Conservation (phyloP, 129 eudicot species). For the Lactuca sativa region DNA sequence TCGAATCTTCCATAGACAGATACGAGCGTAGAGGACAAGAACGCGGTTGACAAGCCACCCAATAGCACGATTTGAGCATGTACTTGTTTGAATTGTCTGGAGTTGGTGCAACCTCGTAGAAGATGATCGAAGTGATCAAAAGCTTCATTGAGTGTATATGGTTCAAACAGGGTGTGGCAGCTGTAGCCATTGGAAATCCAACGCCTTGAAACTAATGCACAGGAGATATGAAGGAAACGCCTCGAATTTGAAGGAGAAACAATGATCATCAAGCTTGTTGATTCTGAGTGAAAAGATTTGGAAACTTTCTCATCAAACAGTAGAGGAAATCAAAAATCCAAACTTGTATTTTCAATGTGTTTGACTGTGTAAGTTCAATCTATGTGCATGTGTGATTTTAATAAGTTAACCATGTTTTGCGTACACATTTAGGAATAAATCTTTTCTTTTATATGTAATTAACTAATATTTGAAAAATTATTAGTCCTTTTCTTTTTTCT, state of each 20-base stretch:
- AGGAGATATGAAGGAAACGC: constrained; percentile 14
- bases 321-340: neutral
- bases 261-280: constrained; percentile 32
- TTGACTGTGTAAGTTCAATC: too few relatives aligned
- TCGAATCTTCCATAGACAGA: constrained; percentile 44
- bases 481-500: too few relatives aligned
- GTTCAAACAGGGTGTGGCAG: constrained; percentile 16
- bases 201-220: constrained; percentile 6
- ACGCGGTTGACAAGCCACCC: constrained; percentile 28
- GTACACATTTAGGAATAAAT: too few relatives aligned
- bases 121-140: constrained; percentile 47
- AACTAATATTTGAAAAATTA: too few relatives aligned
- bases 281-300: neutral
- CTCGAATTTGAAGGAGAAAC: constrained; percentile 17
- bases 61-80: constrained; percentile 48
- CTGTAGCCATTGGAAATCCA: constrained; percentile 7
- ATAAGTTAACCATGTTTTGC: too few relatives aligned
- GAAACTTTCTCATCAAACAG: neutral
- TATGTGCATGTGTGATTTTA: too few relatives aligned
- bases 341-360: too few relatives aligned
- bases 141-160: constrained; percentile 7
- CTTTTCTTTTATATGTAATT: too few relatives aligned
- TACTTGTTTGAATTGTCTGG: constrained; percentile 42
- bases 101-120: constrained; percentile 41
- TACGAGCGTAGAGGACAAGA: constrained; percentile 57